Percentiles rank a stretch among this genome's conserved stretches.
These are phyloP conservation scores for Astrocystis sublimbata DNA, from an alignment of 495 filamentous ascomycete species.

Conservation along the genomic window DNA sequence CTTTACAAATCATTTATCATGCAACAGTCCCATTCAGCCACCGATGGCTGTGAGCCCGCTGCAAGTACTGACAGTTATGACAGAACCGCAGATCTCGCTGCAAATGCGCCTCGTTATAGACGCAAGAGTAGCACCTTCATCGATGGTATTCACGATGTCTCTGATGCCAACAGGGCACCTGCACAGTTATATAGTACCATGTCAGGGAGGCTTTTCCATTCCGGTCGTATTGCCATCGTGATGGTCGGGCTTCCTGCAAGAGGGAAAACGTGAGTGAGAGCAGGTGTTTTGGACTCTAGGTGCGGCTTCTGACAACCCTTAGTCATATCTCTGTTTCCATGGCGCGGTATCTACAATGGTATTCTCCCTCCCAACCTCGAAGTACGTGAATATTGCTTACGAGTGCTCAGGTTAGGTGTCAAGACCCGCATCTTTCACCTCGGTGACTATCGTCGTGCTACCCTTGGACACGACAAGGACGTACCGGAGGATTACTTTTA, in stretches of 20 bases:
- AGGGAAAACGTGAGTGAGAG: constrained; percentile 80
- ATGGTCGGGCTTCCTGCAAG: constrained; percentile 95
- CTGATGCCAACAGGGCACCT: constrained; percentile 83
- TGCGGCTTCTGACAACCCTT: constrained; percentile 27
- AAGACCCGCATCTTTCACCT: constrained; percentile 98
- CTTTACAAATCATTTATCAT: neutral
- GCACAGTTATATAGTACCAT: constrained; percentile 98
- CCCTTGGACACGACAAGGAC: constrained; percentile 79
- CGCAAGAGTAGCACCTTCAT: constrained; percentile 93
- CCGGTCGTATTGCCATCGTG: constrained; percentile 93
- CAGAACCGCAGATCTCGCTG: constrained; percentile 83
- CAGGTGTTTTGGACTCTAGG: neutral
- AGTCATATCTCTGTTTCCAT: constrained; percentile 95
- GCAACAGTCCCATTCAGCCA: constrained; percentile 19
- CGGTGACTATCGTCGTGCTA: constrained; percentile 92
- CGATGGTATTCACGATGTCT: constrained; percentile 95
- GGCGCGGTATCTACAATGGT: constrained; percentile 93
- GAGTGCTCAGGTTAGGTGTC: constrained; percentile 74
- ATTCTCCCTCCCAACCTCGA: constrained; percentile 15
- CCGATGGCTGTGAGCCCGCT: constrained; percentile 8
- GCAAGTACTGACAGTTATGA: constrained; percentile 19
- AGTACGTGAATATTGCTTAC: neutral
- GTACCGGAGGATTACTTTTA: constrained; percentile 98
- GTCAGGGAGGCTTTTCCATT: constrained; percentile 95
- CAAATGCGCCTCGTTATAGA: constrained; percentile 76